Conservation (phyloP, 108 stramenopile species). For the Cyclotella choctawhatcheeana region DNA sequence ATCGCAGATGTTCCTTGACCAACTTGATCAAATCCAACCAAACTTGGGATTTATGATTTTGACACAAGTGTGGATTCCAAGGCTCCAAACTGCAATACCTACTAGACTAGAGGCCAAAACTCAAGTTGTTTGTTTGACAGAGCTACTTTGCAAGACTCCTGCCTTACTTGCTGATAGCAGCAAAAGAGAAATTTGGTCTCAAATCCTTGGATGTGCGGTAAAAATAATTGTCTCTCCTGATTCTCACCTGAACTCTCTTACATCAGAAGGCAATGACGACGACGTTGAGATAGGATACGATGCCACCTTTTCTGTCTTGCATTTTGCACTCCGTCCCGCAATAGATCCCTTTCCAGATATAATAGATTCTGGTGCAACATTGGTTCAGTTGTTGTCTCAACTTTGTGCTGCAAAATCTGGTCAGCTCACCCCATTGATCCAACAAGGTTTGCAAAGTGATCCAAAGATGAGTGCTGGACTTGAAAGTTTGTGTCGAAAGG, state of each 20-base stretch:
- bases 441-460: constrained; percentile 60
- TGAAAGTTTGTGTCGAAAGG: constrained; percentile 60
- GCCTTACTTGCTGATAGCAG: constrained; percentile 61
- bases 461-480: constrained; percentile 69
- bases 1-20: constrained; percentile 53
- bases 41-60: constrained; percentile 67
- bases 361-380: constrained; percentile 55
- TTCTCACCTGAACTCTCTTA: constrained; percentile 40
- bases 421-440: constrained; percentile 64
- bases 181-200: constrained; percentile 58
- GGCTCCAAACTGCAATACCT: constrained; percentile 55
- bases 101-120: constrained; percentile 68
- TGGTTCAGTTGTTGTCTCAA: constrained; percentile 56
- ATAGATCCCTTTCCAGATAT: constrained; percentile 79
- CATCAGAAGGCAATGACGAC: constrained; percentile 52
- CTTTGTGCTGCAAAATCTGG: constrained; percentile 63
- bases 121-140: constrained; percentile 75
- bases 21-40: constrained; percentile 64
- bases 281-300: constrained; percentile 78
- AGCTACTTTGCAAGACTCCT: constrained; percentile 72
- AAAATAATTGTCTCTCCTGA: constrained; percentile 61
- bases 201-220: constrained; percentile 50
- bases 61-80: constrained; percentile 74
- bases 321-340: constrained; percentile 63
- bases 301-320: constrained; percentile 74